Base-by-base conservation (phyloP, 805 yeast genomes). In the Cyberlindnera americana region DNA sequence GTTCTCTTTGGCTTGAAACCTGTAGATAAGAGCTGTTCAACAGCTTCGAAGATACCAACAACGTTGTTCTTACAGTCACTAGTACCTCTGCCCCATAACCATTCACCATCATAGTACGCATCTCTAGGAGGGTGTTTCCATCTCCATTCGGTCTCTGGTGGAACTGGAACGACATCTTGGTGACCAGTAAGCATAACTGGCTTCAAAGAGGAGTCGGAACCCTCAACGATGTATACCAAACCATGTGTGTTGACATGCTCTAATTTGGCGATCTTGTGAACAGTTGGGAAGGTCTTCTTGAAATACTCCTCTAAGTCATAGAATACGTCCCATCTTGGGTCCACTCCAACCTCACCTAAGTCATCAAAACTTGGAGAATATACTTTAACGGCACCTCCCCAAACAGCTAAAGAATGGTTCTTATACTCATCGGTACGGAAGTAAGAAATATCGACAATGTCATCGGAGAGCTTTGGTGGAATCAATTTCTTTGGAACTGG, bases 91-190 rank as follows among this genome's bases (percentile, higher is more conserved):
- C 95, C 95, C 73, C 78, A 84, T 4, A 88, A 50, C 6, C 53
- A 53, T 27, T 56, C 50, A 13, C 87, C 89, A 51, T 87, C 95
- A 54, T 66, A 84, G 50, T 72, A 65, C 13, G 83, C 88, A 14
- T 69, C 58, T 42, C 77, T 83, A 3, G 95, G 95, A 10, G 79
- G 80, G 53, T 75, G 67, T 0, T 63, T 66, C 95, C 95, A 87
- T 40, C 74, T 64, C 19, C 61, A 65, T 30, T 67, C 60, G 0
- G 89, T 76, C 18, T 69, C 75, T n/a, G 59, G 56, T 52, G 78
- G 83, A 6, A 84, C 82, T 0, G 95, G 95, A 13, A 87, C 95
- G 2, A 82, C 87, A 55, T 87, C 95, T 56, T 81, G 87, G 58
- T 87, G 96, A 5, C 93, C 91, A 59, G 83, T 74, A 31, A 85